Percentiles rank a stretch among this genome's conserved stretches.
Conservation (phyloP, 78 protist species). For the Dictyostelium capitatum region DNA sequence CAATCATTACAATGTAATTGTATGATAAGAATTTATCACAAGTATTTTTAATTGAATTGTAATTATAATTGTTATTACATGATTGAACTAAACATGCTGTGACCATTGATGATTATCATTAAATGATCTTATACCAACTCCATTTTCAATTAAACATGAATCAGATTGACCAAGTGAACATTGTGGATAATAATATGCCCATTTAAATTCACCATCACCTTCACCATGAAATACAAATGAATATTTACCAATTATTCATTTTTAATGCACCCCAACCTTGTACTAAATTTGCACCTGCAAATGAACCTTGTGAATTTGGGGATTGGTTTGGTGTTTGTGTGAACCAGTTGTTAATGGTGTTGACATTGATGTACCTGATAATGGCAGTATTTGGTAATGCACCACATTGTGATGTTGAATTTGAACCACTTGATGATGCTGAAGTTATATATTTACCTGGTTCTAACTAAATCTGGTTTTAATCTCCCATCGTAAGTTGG, state of each 20-base stretch:
- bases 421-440: no score
- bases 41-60: constrained; percentile 26
- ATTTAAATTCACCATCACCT: constrained; percentile 19
- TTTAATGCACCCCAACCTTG: no score
- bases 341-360: no score
- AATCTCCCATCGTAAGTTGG: no score
- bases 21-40: constrained; percentile 54
- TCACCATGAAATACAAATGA: constrained; percentile 68
- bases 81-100: constrained; percentile 32
- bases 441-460: no score
- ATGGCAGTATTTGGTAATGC: no score
- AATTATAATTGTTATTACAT: constrained; percentile 54
- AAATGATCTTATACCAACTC: constrained; percentile 35
- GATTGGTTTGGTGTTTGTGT: no score
- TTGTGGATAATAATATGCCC: constrained; percentile 35
- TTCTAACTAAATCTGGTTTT: no score
- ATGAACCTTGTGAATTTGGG: background rate
- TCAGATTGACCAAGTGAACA: constrained; percentile 32
- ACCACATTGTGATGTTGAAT: no score
- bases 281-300: constrained; percentile 17
- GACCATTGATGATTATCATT: constrained; percentile 2
- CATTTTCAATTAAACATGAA: constrained; percentile 45
- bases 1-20: constrained; percentile 72
- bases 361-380: no score
- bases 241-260: constrained; percentile 11